Evolutionary conservation across 2,329 filamentous ascomycete species (phyloP), one percentile per base, ranked within the genome.

Genomic region (Aplosporella prunicola): DNA sequence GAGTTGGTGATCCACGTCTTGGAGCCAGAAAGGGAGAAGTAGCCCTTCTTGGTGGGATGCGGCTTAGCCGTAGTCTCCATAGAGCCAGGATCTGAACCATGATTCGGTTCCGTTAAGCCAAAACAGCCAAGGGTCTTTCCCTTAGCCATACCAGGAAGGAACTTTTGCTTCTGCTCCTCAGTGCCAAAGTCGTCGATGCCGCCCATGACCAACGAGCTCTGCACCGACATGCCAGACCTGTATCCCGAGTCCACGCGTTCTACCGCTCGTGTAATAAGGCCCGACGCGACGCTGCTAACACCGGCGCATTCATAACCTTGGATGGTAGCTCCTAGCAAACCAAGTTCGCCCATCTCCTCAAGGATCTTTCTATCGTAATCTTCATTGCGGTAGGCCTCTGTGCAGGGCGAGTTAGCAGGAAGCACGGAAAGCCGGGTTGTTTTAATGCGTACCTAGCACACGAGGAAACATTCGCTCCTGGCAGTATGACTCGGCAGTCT

Each of bases 1-100:
- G 83, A 89, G 62, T 94, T 94, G 10, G 87, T 94, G 57, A 94
- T 94, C 87, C 87, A 94, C 0, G 88, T 94, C 69, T 94, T 94
- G 33, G 82, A 67, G 2, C 87, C 87, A 30, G 79, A 85, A 23
- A 94, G 64, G 28, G 78, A 74, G 50, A 80, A 82, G 58, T 86
- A 85, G 1, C 86, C 87, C 53, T 83, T 80, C 67, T 88, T 88
- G 6, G 76, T 79, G 5, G 86, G 83, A 56, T 94, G 86, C 32
- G 80, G 78, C 56, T 79, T 85, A n/a, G 87, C 88, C 8, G 74
- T 71, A 5, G 81, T 86, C 69, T 94, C 87, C 85, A 94, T 89
- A 23, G 81, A 84, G 10, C 86, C 87, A 5, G 87, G 87, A 55
- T 94, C 88, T 40, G 83, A 91, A 42, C 87, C 87, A 58, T 94